Evolutionary conservation across 2,329 filamentous ascomycete genomes (phyloP).

Genomic region (Monilinia fructigena): DNA sequence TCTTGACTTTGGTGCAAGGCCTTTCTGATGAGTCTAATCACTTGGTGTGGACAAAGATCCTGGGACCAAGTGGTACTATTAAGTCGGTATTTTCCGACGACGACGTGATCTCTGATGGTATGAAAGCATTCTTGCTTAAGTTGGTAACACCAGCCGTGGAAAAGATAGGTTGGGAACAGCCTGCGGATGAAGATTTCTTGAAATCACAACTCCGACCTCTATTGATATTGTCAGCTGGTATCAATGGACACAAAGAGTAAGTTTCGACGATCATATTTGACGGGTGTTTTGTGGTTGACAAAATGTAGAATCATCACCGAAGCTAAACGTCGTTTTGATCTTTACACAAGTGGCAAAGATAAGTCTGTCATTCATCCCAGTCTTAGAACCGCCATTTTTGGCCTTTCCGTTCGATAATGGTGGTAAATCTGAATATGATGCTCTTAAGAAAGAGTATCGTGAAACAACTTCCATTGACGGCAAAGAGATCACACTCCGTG

Average conservation of each 20-base stretch:
- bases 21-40: slow-evolving; percentile 80
- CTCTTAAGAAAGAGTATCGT: slow-evolving; percentile 81
- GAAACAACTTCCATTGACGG: slow-evolving; percentile 83
- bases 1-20: slow-evolving; percentile 82
- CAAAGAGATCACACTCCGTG: slow-evolving; percentile 78
- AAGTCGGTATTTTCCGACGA: slow-evolving; percentile 84
- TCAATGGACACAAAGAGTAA: slow-evolving; percentile 72
- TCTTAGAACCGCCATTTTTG: slow-evolving; percentile 77
- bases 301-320: slow-evolving; percentile 63
- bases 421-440: slow-evolving; percentile 65
- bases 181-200: slow-evolving; percentile 76
- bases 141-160: slow-evolving; percentile 74
- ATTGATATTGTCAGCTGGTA: slow-evolving; percentile 72
- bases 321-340: slow-evolving; percentile 74
- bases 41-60: slow-evolving; percentile 84
- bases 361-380: slow-evolving; percentile 73
- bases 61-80: slow-evolving; percentile 72
- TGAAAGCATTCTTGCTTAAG: slow-evolving; percentile 77
- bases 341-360: slow-evolving; percentile 68
- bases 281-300: slow-evolving; percentile 3
- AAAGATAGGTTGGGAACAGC: slow-evolving; percentile 81
- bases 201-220: slow-evolving; percentile 79
- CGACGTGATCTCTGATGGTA: slow-evolving; percentile 64
- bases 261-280: slow-evolving; percentile 36
- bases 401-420: slow-evolving; percentile 76